These are phyloP conservation scores for Calvatia gigantea DNA, from an alignment of 768 basidiomycete genomes.

Conservation along the genomic window DNA sequence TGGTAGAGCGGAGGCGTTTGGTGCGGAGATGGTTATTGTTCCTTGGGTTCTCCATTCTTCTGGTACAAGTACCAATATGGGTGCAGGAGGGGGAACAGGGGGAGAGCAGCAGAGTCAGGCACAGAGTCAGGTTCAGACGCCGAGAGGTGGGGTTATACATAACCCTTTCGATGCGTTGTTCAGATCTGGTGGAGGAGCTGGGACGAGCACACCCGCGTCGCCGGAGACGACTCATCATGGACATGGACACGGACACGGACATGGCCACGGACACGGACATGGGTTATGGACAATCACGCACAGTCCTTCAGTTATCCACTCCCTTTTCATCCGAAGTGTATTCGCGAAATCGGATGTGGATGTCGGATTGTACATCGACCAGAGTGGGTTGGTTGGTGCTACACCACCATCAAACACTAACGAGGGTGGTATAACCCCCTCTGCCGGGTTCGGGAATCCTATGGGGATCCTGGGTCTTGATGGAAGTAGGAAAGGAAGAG, in stretches of 20 bases:
- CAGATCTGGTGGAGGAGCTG: slow-evolving; percentile 29
- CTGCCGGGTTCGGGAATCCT: slow-evolving; percentile 10
- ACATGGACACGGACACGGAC: not conserved
- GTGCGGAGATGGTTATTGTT: slow-evolving; percentile 73
- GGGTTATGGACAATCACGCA: not conserved
- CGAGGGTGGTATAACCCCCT: not conserved
- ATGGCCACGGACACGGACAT: not conserved
- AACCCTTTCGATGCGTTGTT: slow-evolving; percentile 79
- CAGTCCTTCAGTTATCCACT: slow-evolving; percentile 53
- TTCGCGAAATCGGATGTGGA: slow-evolving; percentile 71
- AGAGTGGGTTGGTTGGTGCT: slow-evolving; percentile 32
- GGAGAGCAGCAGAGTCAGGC: slow-evolving; percentile 4
- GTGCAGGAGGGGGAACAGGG: not conserved
- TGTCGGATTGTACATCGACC: slow-evolving; percentile 83
- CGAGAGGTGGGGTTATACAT: slow-evolving; percentile 15
- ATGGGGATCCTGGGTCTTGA: not conserved
- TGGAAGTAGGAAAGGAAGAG: slow-evolving; percentile 11
- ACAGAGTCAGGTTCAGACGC: not conserved
- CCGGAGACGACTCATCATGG: slow-evolving; percentile 19
- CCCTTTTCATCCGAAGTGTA: slow-evolving; percentile 80
- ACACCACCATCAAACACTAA: not conserved
- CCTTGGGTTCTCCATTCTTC: slow-evolving; percentile 59
- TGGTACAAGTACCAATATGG: not conserved
- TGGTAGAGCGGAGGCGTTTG: slow-evolving; percentile 57
- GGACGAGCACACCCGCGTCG: slow-evolving; percentile 1